Percentiles rank a stretch among this genome's conserved stretches.
Evolutionary conservation across 306 rosid species (phyloP).

Genomic region (Luffa acutangula): DNA sequence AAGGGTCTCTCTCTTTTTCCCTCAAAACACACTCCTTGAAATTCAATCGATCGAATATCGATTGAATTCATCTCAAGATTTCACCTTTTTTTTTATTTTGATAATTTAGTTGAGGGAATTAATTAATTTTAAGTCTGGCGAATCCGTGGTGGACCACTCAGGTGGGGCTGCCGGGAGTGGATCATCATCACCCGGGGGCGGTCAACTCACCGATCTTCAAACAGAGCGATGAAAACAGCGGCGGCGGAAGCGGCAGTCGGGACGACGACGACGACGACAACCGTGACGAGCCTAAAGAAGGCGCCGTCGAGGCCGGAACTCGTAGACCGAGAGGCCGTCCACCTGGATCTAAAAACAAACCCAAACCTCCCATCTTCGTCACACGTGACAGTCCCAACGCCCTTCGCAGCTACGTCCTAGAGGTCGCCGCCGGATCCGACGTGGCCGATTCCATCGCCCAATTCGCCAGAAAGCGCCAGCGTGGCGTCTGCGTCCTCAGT

Average conservation of each 20-base stretch:
- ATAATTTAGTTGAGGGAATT: background rate
- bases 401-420: slow-evolving; percentile 82
- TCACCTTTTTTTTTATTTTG: background rate
- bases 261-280: slow-evolving; percentile 41
- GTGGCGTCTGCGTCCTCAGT: slow-evolving; percentile 90
- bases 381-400: slow-evolving; percentile 88
- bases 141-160: slow-evolving; percentile 93
- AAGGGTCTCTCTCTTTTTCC: background rate
- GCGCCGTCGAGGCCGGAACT: slow-evolving; percentile 64
- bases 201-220: slow-evolving; percentile 36
- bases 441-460: slow-evolving; percentile 77
- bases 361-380: slow-evolving; percentile 85
- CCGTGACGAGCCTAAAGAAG: slow-evolving; percentile 64
- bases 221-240: slow-evolving; percentile 46
- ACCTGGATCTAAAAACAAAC: slow-evolving; percentile 89
- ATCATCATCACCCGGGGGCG: slow-evolving; percentile 26
- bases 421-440: slow-evolving; percentile 79
- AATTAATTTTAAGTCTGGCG: slow-evolving; percentile 38
- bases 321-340: slow-evolving; percentile 90
- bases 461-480: slow-evolving; percentile 74
- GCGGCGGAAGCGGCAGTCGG: slow-evolving; percentile 13
- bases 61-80: background rate
- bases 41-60: background rate
- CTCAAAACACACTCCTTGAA: background rate
- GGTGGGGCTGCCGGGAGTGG: slow-evolving; percentile 71